Evolutionary conservation across 2,329 filamentous ascomycete species (phyloP).

Genomic region (Apiospora sp.): DNA sequence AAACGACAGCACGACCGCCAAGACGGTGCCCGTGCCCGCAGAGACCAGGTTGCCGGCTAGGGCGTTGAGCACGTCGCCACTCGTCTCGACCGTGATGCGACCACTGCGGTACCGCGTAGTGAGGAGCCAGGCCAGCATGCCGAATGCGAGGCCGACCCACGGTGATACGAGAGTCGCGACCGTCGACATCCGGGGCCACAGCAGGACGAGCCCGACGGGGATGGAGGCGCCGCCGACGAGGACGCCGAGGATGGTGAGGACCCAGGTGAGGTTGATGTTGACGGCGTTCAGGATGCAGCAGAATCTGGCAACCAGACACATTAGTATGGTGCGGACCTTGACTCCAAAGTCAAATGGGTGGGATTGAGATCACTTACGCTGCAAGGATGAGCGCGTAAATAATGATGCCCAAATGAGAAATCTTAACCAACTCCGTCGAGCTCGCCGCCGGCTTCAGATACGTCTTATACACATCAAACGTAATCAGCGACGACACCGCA

Average conservation of each 20-base stretch:
- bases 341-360: too few relatives aligned
- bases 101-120: conserved; percentile 45
- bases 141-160: conserved; percentile 44
- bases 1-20: conserved; percentile 44
- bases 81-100: conserved; percentile 44
- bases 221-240: conserved; percentile 49
- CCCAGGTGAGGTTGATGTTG: conserved; percentile 48
- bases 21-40: conserved; percentile 44
- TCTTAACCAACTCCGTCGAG: conserved; percentile 40
- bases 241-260: conserved; percentile 48
- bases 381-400: conserved; percentile 44
- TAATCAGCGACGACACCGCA: conserved; percentile 47
- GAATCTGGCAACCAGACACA: conserved; percentile 28
- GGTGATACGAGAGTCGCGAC: conserved; percentile 45
- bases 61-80: conserved; percentile 47
- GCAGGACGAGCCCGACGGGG: conserved; percentile 46
- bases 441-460: conserved; percentile 46
- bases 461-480: conserved; percentile 50
- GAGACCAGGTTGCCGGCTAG: conserved; percentile 48
- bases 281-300: conserved; percentile 48
- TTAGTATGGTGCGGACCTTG: not conserved
- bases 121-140: conserved; percentile 48
- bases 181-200: conserved; percentile 50
- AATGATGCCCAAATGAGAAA: conserved; percentile 45
- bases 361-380: conserved; percentile 28